phyloP scores from a whole-genome alignment of 345 rosid species.

The Limnanthes douglasii region DNA sequence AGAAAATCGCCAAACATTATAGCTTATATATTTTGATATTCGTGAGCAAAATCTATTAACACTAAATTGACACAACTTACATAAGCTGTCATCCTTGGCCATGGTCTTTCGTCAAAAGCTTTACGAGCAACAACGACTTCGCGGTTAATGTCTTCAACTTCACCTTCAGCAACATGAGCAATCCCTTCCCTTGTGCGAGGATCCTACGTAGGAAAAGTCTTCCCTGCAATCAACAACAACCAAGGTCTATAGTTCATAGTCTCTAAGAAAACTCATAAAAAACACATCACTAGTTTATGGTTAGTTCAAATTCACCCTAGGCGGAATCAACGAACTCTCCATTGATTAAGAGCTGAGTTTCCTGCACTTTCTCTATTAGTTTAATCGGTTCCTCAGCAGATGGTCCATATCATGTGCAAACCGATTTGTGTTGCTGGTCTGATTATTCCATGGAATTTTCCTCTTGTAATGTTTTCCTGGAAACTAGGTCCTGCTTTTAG shows the following conservation, averaged over 20 bases:
- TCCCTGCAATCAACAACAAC: constrained; percentile 26
- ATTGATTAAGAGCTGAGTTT: not conserved
- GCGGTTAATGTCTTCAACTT: constrained; percentile 43
- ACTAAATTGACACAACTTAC: constrained; percentile 14
- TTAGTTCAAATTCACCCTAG: not conserved
- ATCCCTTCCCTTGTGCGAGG: constrained; percentile 64
- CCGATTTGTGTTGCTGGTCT: constrained; percentile 95
- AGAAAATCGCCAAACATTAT: not conserved
- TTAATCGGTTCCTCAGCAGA: constrained; percentile 16
- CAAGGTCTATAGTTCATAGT: not conserved
- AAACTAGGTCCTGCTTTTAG: constrained; percentile 87
- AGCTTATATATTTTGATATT: no score
- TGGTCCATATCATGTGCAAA: constrained; percentile 45
- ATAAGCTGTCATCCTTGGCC: constrained; percentile 62
- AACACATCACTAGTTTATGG: not conserved
- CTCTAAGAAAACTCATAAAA: not conserved
- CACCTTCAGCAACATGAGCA: constrained; percentile 58
- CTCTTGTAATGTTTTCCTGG: constrained; percentile 84
- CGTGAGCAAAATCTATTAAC: not conserved
- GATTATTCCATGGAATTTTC: constrained; percentile 96
- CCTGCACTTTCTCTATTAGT: not conserved
- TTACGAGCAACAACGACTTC: constrained; percentile 69
- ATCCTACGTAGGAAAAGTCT: constrained; percentile 45
- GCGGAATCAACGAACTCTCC: not conserved
- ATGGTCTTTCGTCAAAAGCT: constrained; percentile 71